These are phyloP conservation scores for Amanita rimosa DNA, from an alignment of 768 basidiomycete species.

Conservation along the genomic window DNA sequence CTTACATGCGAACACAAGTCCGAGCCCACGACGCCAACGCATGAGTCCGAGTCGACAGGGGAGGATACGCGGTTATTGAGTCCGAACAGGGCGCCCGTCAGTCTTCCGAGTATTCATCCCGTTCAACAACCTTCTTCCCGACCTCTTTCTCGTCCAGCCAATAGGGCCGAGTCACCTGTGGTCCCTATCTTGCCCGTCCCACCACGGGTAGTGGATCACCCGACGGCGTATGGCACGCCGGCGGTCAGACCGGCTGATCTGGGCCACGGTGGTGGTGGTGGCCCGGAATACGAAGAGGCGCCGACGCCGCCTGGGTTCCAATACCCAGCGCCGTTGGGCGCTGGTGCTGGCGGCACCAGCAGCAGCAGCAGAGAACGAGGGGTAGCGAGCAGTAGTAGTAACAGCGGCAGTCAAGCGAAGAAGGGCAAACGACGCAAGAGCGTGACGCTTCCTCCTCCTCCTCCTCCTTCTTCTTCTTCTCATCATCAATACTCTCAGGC, in stretches of 20 bases:
- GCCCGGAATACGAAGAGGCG: constrained; percentile 1
- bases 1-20: neutral
- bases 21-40: neutral
- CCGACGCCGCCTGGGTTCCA: constrained; percentile 4
- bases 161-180: neutral
- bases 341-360: neutral
- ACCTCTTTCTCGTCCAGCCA: neutral
- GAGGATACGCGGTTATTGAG: constrained; percentile 1
- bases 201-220: neutral
- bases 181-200: neutral
- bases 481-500: too few species aligned
- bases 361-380: neutral
- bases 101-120: neutral
- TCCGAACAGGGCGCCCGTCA: neutral
- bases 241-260: neutral
- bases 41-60: neutral
- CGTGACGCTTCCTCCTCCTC: neutral
- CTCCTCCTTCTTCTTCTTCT: neutral
- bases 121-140: neutral
- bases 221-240: constrained; percentile 2
- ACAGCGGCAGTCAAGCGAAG: too few species aligned
- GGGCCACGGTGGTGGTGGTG: neutral
- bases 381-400: too few species aligned
- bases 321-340: constrained; percentile 4
- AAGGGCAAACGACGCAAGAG: neutral